Evolutionary conservation across 257 asterid species (phyloP).

Genomic region (Gentiana macrophylla): DNA sequence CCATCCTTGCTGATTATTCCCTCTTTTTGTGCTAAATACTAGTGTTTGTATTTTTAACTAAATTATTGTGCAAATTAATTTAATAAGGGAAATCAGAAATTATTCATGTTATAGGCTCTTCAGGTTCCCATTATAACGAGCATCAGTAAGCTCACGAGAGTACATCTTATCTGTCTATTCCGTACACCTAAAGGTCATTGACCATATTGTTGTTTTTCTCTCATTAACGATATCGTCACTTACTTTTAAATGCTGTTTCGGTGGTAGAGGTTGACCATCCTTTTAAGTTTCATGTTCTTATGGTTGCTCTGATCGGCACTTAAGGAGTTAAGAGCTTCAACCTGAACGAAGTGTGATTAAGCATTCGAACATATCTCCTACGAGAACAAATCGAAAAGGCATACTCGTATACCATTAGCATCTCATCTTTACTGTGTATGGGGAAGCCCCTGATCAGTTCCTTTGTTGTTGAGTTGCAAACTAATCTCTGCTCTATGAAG

Average conservation of each 20-base stretch:
- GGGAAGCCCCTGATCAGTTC: no score
- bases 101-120: conserved; percentile 25
- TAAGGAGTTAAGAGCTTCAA: no score
- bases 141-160: conserved; percentile 14
- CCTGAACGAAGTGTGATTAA: no score
- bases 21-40: not conserved
- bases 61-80: conserved; percentile 7
- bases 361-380: no score
- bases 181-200: not conserved
- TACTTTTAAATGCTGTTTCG: not conserved
- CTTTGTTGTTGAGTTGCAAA: no score
- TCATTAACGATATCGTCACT: not conserved
- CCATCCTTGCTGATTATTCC: not conserved
- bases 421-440: no score
- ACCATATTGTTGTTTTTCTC: not conserved
- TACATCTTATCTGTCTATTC: not conserved
- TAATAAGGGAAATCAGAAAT: conserved; percentile 20
- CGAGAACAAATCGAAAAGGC: no score
- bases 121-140: conserved; percentile 24
- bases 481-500: no score
- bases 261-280: no score
- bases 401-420: no score
- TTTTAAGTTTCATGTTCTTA: no score
- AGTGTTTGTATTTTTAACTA: conserved; percentile 3
- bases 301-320: no score